Evolutionary conservation across 352 stramenopile genomes (phyloP), one percentile per base, ranked within the genome.

Genomic region (Globisporangium barbulae): DNA sequence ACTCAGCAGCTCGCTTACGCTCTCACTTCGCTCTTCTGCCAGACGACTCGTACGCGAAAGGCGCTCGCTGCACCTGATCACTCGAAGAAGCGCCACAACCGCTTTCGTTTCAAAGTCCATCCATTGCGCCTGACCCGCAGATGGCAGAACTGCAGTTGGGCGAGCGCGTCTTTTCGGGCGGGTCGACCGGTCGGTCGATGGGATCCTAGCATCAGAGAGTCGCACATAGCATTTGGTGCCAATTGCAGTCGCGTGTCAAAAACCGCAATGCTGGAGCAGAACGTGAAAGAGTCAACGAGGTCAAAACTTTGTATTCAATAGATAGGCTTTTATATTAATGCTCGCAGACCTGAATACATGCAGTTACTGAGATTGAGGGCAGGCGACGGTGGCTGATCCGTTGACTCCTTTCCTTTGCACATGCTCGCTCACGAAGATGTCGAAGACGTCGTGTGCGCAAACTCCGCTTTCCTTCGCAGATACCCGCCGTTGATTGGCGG

Each of bases 321-420:
- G 56, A 62, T 62, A 62, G 28, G 28, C 22, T 53, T 45, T 54
- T 62, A 62, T 62, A 62, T 44, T 62, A 61, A 41, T 19, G 52
- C 35, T 42, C 10, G 45, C n/a, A 41, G n/a, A 42, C 50, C 37
- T 17, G 50, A 56, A 41, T 56, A 31, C n/a, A 22, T 12, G 44
- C 8, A 42, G 31, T 57, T 44, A 45, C 52, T 57, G 50, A 25
- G 15, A 19, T 39, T 39, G 15, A 13, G 35, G 25, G 25, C 48
- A 53, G 22, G 15, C 25, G 9, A 54, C 15, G 13, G 4, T 22
- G 25, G 28, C 50, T 56, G 50, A 9, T 12, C 15, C 35, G 12
- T 12, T 12, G 35, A 5, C 31, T 37, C 31, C 5, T 37, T 37
- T 37, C 31, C 31, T 37, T 9, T 37, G 31, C 31, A 37, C 31